Evolutionary conservation across 2,329 filamentous ascomycete species (phyloP).

Genomic region (Rosellinia necatrix): DNA sequence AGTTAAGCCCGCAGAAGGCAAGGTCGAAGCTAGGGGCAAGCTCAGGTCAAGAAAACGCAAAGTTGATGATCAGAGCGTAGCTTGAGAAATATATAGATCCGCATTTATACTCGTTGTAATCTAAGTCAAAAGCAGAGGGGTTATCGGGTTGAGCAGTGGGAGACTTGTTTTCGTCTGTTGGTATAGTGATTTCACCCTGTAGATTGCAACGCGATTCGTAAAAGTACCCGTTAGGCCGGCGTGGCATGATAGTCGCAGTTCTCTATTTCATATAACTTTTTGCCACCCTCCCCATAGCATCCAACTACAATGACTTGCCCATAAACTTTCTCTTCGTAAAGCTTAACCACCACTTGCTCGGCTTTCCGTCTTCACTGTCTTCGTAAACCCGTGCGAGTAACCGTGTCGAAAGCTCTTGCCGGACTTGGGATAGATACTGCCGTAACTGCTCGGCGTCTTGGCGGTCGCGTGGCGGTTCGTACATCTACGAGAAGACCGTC

Average conservation of each 20-base stretch:
- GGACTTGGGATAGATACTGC: constrained; percentile 89
- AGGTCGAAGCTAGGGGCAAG: constrained; percentile 81
- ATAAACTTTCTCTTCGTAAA: constrained; percentile 99
- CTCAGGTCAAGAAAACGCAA: constrained; percentile 71
- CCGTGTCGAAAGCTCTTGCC: constrained; percentile 85
- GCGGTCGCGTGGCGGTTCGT: constrained; percentile 83
- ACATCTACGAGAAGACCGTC: constrained; percentile 62
- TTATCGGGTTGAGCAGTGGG: no score
- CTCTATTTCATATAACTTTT: constrained; percentile 7
- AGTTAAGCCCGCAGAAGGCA: constrained; percentile 78
- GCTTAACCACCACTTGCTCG: constrained; percentile 94
- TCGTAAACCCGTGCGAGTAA: constrained; percentile 87
- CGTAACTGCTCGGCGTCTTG: constrained; percentile 88
- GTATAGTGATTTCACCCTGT: constrained; percentile 3
- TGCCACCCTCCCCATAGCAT: not conserved
- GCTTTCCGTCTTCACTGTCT: constrained; percentile 71
- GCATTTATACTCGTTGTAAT: not conserved
- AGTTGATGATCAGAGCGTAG: constrained; percentile 27
- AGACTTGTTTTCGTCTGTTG: constrained; percentile 1
- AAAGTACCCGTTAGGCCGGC: not conserved
- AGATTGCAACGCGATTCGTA: not conserved
- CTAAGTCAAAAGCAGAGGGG: no score
- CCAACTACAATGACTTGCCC: constrained; percentile 78
- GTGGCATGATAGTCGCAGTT: not conserved
- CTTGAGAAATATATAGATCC: constrained; percentile 5